Base-by-base conservation (phyloP, 352 stramenopile genomes). In the Pythium dissotocum region DNA sequence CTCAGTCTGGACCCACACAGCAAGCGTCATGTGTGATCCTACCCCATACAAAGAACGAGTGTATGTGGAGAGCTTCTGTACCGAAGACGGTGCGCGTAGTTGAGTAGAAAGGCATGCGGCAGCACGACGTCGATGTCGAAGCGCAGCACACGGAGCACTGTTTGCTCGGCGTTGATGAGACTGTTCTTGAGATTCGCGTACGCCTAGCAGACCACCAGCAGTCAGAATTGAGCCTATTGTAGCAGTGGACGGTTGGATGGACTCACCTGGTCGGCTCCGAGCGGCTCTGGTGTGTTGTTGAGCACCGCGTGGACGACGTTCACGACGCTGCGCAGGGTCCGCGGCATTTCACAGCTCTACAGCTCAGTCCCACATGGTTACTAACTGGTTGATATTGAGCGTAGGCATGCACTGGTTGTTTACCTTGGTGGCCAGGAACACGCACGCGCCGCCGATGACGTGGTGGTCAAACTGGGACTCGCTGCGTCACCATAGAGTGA, bases 151-250 rank as follows among this genome's bases (percentile, higher is more conserved):
- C 79, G 75, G 30, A 87, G 70, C 32, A 83, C 75, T 24, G 72
- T 80, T 58, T 87, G 79, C 65, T 87, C 79, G 24, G 77, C 79
- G 56, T 85, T 83, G 64, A 87, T 77, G 44, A 87, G 54, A 26
- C 66, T 62, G 56, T 70, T 69, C 73, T 87, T 87, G 40, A 87
- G 63, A 59, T 78, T 74, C 0, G 67, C 32, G 58, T 83, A 87
- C 26, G 70, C 61, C 76, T 87, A 67, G 67, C 58, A 52, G 46
- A 68, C 26, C 24, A 52, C 28, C 5, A 44, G 2, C 4, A 32
- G 26, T 72, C 62, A 71, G 71, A 9, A 38, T 61, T 21, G 2
- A 18, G 26, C 10, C 16, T 5, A 35, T 24, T 24, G 21, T 24
- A 18, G 18, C 14, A 44, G 6, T 36, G 24, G 9, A 28, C n/a